Evolutionary conservation across 108 stramenopile species (phyloP).

Genomic region (Nannochloropsis salina): DNA sequence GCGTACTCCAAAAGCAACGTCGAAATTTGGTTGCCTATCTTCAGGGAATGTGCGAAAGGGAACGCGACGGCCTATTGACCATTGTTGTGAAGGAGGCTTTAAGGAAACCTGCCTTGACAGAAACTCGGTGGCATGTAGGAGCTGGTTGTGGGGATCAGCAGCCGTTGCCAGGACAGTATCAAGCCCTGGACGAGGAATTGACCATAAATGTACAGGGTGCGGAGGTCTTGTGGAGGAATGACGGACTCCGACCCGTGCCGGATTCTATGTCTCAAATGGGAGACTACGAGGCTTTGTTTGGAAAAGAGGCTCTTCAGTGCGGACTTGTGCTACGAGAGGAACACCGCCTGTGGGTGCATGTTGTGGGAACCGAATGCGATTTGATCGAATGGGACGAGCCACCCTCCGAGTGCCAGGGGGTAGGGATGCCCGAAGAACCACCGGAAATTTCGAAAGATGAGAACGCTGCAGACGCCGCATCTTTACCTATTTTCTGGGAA

Average conservation of each 20-base stretch:
- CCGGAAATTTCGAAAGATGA: not conserved
- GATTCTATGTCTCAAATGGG: constrained; percentile 33
- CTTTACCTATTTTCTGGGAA: not conserved
- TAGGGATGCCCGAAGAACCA: constrained; percentile 24
- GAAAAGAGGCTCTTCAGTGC: constrained; percentile 25
- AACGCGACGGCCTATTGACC: constrained; percentile 6
- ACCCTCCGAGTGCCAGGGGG: constrained; percentile 10
- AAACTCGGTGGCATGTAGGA: not conserved
- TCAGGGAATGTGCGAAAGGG: not conserved
- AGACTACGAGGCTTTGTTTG: constrained; percentile 32
- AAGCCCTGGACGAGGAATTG: constrained; percentile 33
- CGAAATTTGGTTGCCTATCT: constrained; percentile 20
- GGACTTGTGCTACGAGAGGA: constrained; percentile 28
- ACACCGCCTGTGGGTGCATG: constrained; percentile 35
- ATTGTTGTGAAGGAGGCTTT: constrained; percentile 18
- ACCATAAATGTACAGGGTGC: constrained; percentile 28
- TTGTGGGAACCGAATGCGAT: constrained; percentile 32
- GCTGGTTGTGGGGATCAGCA: constrained; percentile 12
- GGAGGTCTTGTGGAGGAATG: constrained; percentile 34
- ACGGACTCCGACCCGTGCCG: constrained; percentile 35
- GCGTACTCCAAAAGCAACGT: constrained; percentile 29
- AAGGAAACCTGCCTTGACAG: constrained; percentile 9
- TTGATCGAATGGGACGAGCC: constrained; percentile 32
- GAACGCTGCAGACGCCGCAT: not conserved
- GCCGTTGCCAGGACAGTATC: constrained; percentile 21